Evolutionary conservation across 495 filamentous ascomycete genomes (phyloP), one percentile per base, ranked within the genome.

Genomic region (Annulohypoxylon moriforme): DNA sequence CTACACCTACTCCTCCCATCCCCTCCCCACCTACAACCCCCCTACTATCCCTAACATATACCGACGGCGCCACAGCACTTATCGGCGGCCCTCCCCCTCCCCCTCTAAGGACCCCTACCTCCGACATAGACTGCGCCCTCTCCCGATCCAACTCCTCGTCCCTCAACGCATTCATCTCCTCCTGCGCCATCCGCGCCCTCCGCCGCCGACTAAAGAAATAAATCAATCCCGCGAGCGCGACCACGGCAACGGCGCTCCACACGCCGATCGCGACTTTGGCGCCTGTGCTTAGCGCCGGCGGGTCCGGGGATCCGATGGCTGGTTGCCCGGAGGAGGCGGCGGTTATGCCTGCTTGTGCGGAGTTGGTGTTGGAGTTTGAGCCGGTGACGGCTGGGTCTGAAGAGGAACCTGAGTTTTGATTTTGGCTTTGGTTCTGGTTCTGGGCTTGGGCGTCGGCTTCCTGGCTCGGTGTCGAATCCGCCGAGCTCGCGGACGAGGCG

Each of bases 131-230:
- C 16, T 61, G 18, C 3, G 60, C 66, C 3, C 66, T 34, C 16
- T 73, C 71, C 22, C 66, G 25, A 1, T 57, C 71, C 3, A 73
- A 38, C 16, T 73, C 71, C n/a, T 73, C 71, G 60, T 69, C 71
- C 16, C 71, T 65, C 10, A 73, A 29, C 1, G 55, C 44, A 36
- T 73, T 55, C 0, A 71, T 57, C 34, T 70, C 59, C 22, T 64
- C 49, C 22, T 40, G 67, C 8, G 67, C 67, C 44, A 67, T 16
- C 8, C 58, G 29, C 3, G 60, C 62, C 10, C 67, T 18, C 27
- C 71, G 61, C 16, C 71, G 57, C 22, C 71, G 67, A 11, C 13
- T 40, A 34, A 74, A 57, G 67, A 74, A 74, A 25, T 63, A 71
- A 33, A 60, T 24, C 6, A 74, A 6, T 0, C 62, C 71, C 0